Evolutionary conservation across 305 asterid species (phyloP), one percentile per base, ranked within the genome.

Genomic region (Andrographis paniculata): DNA sequence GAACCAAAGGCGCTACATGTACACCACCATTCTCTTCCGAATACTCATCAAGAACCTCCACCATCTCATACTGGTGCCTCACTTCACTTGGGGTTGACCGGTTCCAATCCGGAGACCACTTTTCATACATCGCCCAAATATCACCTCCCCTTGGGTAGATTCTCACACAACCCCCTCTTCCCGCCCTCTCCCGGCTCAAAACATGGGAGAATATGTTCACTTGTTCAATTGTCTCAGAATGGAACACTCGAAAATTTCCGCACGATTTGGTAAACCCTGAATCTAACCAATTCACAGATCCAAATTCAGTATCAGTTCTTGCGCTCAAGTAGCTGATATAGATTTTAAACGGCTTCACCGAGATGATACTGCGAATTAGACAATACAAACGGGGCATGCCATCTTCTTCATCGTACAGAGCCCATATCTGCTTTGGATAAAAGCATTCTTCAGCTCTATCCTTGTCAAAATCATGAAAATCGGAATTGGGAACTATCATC

Each of bases 341-440:
- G 49, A 83, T 68, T 73, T 83, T 68, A 52, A 91, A 91, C 48
- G 99, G 99, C 38, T 75, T 77, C 45, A 87, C 63, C 6, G 96
- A 91, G 66, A 84, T 67, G 63, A 87, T 74, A 47, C 81, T 76
- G n/a, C 99, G 95, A 62, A 91, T 77, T 58, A 87, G 71, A 67
- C 94, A 83, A 61, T 91, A 91, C 63, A 91, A 59, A 46, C 96
- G 96, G 44, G 99, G 99, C 96, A 91, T 91, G 17, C 99, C 94
- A 55, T 91, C 99, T 63, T 87, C 96, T 65, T 91, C 95, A 28
- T 87, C 99, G 52, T 91, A 91, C 45, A 87, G 51, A 56, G 95
- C 99, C 99, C 96, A 91, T 64, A 91, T 75, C 71, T 91, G 96
- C 68, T 84, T 83, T 0, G 94, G 80, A 56, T 67, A 77, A 58